These are phyloP conservation scores for Verticillium albo-atrum DNA, from an alignment of 2,329 filamentous ascomycete genomes.

Conservation along the genomic window DNA sequence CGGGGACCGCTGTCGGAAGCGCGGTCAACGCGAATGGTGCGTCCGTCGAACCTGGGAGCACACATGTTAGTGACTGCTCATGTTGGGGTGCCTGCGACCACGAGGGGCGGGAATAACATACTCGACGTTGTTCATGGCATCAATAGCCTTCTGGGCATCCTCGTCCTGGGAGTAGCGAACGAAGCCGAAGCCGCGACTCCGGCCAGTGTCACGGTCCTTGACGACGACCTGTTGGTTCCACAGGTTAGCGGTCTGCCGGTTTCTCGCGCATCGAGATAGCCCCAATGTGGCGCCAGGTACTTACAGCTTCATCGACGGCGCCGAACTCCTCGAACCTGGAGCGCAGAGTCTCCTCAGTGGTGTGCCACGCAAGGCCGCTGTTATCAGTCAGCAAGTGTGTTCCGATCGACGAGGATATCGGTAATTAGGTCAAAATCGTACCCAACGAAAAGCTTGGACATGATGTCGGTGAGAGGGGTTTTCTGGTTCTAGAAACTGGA, in stretches of 20 bases:
- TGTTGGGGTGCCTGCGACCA: not conserved
- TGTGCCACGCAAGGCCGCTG: slow-evolving; percentile 98
- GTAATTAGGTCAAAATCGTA: slow-evolving; percentile 41
- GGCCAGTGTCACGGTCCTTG: slow-evolving; percentile 93
- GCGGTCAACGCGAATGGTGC: slow-evolving; percentile 91
- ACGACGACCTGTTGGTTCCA: slow-evolving; percentile 80
- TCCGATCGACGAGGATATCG: not conserved
- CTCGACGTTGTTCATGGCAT: slow-evolving; percentile 84
- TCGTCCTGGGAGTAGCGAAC: slow-evolving; percentile 78
- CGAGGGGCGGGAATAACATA: slow-evolving; percentile 41
- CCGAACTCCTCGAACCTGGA: slow-evolving; percentile 93
- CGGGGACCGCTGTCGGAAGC: slow-evolving; percentile 75
- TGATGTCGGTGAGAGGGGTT: slow-evolving; percentile 32
- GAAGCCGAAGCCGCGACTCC: slow-evolving; percentile 96
- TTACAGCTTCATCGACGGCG: slow-evolving; percentile 88
- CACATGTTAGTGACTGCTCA: slow-evolving; percentile 3
- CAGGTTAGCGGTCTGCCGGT: not conserved
- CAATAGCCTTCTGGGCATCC: slow-evolving; percentile 73
- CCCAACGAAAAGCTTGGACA: slow-evolving; percentile 97
- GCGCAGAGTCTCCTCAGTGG: slow-evolving; percentile 80
- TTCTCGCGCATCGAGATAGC: not conserved
- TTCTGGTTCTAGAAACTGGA: not conserved
- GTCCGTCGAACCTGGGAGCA: slow-evolving; percentile 83
- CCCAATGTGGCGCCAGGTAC: slow-evolving; percentile 31
- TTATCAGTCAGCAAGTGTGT: slow-evolving; percentile 7